These are phyloP conservation scores for Aspergillus sclerotialis DNA, from an alignment of 2,329 filamentous ascomycete genomes.

Conservation along the genomic window DNA sequence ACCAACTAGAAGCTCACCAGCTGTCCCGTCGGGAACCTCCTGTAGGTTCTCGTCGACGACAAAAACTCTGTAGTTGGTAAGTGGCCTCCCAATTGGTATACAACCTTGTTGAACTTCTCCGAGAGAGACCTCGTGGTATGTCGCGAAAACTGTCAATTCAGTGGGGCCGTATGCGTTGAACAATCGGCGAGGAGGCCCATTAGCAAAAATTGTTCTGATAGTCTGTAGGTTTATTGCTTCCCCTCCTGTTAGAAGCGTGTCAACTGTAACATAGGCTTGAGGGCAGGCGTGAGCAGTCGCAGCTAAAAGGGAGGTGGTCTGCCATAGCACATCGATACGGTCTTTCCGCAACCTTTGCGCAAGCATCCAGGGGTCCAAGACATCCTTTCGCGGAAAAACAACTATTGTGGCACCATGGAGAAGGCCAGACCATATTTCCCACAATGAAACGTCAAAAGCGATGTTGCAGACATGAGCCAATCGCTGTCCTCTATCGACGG, in stretches of 20 bases:
- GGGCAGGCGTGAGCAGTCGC: slow-evolving; percentile 4
- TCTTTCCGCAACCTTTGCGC: neutral
- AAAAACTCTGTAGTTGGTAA: too few species aligned
- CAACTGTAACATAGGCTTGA: slow-evolving; percentile 2
- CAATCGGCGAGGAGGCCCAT: slow-evolving; percentile 3
- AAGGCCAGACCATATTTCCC: slow-evolving; percentile 5
- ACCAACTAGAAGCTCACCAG: too few species aligned
- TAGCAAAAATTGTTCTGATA: slow-evolving; percentile 4
- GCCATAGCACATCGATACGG: slow-evolving; percentile 4
- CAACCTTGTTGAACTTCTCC: too few species aligned
- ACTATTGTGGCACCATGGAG: slow-evolving; percentile 7
- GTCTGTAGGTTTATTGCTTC: slow-evolving; percentile 7
- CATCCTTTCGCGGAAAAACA: slow-evolving; percentile 1
- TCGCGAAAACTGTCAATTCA: slow-evolving; percentile 2
- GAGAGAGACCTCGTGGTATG: too few species aligned
- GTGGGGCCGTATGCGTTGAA: slow-evolving; percentile 9
- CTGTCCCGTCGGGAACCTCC: too few species aligned
- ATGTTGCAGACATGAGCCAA: slow-evolving; percentile 4
- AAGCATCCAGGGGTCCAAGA: slow-evolving; percentile 4
- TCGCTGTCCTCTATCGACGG: slow-evolving; percentile 1
- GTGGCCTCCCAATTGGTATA: too few species aligned
- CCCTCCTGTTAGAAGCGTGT: slow-evolving; percentile 5
- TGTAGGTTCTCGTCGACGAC: too few species aligned
- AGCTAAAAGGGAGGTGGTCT: slow-evolving; percentile 6
- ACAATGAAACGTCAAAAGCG: slow-evolving; percentile 6